Percentiles rank a stretch among this genome's conserved stretches.
Evolutionary conservation across 2,329 filamentous ascomycete species (phyloP).

Genomic region (Sordariomycetes sp.): DNA sequence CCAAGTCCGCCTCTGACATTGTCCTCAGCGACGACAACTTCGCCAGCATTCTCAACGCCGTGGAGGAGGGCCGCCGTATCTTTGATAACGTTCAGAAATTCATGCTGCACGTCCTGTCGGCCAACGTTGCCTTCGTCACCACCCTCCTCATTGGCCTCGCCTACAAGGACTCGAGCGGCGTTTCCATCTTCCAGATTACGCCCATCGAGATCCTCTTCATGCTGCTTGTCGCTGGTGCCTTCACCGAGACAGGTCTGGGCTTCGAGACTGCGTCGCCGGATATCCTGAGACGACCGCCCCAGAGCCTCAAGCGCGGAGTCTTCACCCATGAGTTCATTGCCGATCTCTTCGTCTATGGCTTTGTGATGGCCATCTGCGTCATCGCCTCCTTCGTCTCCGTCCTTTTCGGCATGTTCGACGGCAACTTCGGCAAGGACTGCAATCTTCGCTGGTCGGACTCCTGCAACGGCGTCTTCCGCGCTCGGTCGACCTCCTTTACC

Average conservation of each 20-base stretch:
- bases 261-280: slow-evolving; percentile 60
- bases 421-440: slow-evolving; percentile 48
- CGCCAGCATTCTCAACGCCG: slow-evolving; percentile 27
- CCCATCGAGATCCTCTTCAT: slow-evolving; percentile 69
- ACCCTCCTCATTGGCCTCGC: slow-evolving; percentile 58
- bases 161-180: slow-evolving; percentile 54
- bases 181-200: slow-evolving; percentile 61
- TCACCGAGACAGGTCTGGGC: slow-evolving; percentile 65
- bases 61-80: slow-evolving; percentile 58
- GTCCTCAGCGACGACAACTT: slow-evolving; percentile 65
- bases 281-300: slow-evolving; percentile 57
- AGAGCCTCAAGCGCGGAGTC: slow-evolving; percentile 44
- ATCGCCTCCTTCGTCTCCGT: slow-evolving; percentile 49
- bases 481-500: slow-evolving; percentile 57
- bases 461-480: slow-evolving; percentile 52
- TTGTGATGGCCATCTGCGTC: slow-evolving; percentile 53
- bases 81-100: slow-evolving; percentile 68
- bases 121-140: slow-evolving; percentile 59
- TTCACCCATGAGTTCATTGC: slow-evolving; percentile 55
- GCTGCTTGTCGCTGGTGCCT: slow-evolving; percentile 62
- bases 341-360: slow-evolving; percentile 54
- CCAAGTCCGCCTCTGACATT: slow-evolving; percentile 57
- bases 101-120: slow-evolving; percentile 54
- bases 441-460: slow-evolving; percentile 40
- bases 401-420: slow-evolving; percentile 43